Evolutionary conservation across 352 stramenopile species (phyloP), one percentile per base, ranked within the genome.

Genomic region (Salisapilia sapeloensis): DNA sequence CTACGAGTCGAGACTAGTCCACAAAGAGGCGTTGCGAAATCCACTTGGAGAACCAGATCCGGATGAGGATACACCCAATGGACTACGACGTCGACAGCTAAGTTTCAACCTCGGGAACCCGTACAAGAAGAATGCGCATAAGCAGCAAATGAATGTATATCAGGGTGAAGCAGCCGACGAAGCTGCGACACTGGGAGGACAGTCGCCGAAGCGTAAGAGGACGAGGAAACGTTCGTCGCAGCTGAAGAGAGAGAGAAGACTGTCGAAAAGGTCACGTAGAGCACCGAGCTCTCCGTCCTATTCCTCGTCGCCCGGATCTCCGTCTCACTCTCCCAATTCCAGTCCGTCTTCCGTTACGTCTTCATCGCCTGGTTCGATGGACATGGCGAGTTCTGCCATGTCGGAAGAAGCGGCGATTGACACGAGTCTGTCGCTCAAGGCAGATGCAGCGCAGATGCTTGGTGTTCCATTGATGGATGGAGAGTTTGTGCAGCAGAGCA

Each of bases 71-170:
- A 92, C 72, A 0, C 66, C 70, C 1, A 57, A 64, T 8, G 76
- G 76, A 10, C 37, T 84, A 8, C 53, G 74, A 31, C 50, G 76
- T 13, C 65, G 76, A 6, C 75, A 92, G 34, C 41, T 92, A 9
- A 82, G 65, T 29, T 89, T 92, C 38, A 87, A 87, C 24, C 42
- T 92, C 4, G 76, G 75, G 12, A 89, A 86, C 28, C 76, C 76
- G 12, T 92, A 92, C 65, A 92, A 89, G 50, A 89, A 89, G 50
- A 86, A 55, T 26, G 50, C 67, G n/a, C 78, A 69, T 2, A 92
- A 92, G 44, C 59, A 74, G 43, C 56, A 66, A 42, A 49, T 48
- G 33, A 87, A 87, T 24, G 63, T 82, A 6, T 87, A 87, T 31
- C 74, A 90, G 40, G 63, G 58, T 14, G 76, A 91, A 50, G 72